Evolutionary conservation across 2,329 filamentous ascomycete species (phyloP), one percentile per base, ranked within the genome.

Genomic region (Xylariaceae sp.): DNA sequence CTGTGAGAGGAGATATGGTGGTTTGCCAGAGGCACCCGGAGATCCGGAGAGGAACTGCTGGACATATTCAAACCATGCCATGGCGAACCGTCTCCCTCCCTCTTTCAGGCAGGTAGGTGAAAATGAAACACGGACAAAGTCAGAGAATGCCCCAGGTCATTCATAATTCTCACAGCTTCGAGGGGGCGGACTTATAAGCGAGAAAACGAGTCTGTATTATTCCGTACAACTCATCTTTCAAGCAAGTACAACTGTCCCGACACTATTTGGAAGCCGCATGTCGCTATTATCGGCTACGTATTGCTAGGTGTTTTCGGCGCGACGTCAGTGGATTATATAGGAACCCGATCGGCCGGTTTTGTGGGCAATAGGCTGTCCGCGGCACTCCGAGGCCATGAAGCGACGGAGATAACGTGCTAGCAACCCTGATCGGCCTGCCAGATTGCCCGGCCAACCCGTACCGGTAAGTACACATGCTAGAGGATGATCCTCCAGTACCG

Each of bases 1-100:
- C 48, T 71, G 69, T 3, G 68, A 61, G 30, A 78, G 73, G 3
- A 74, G 61, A 15, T 62, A 64, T 0, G 76, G 76, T 2, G 72
- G 70, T 35, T 70, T 72, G 11, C 68, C 66, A 6, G 64, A 53
- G 6, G 65, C 51, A 15, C 66, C 59, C 13, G 59, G 59, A 1
- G 65, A 59, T 53, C 72, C 69, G 5, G 70, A 72, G 15, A 73
- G 58, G 56, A 73, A 72, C 50, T 70, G 69, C 44, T 57, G 56
- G 5, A 64, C 11, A 54, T 56, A 55, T 15, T 39, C 47, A 51
- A 53, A 67, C 23, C n/a, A 64, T 39, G 45, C 51, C 61, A 63
- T 65, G 10, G 44, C 44, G 11, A 6, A 49, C 34, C 17, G 17
- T 48, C 10, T 53, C 30, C 35, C 13, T n/a, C 45, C 45, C n/a